phyloP scores from a whole-genome alignment of 1,139 yeast species.

The Suhomyces ambrosiae region DNA sequence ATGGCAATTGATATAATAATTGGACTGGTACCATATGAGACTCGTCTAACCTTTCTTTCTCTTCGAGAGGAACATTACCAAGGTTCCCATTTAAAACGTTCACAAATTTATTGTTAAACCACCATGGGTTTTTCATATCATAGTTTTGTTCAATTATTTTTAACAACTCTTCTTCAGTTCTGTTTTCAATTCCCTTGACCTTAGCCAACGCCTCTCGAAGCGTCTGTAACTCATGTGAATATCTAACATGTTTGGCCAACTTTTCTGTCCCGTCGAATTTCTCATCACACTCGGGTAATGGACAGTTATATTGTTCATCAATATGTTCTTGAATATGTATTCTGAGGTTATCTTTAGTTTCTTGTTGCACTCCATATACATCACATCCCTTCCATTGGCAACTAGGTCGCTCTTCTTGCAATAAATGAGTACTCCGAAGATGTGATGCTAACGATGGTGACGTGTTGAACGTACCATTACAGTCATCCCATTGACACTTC shows the following conservation, averaged over 20 bases:
- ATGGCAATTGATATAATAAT: conserved; percentile 30
- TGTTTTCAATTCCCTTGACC: conserved; percentile 6
- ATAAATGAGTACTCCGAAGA: conserved; percentile 33
- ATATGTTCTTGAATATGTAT: conserved; percentile 69
- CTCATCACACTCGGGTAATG: conserved; percentile 69
- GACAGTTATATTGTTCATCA: conserved; percentile 67
- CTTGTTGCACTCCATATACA: conserved; percentile 55
- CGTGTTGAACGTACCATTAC: conserved; percentile 25
- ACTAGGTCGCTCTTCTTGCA: conserved; percentile 21
- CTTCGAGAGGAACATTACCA: conserved; percentile 15
- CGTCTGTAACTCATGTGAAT: conserved; percentile 57
- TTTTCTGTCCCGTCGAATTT: conserved; percentile 63
- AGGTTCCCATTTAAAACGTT: conserved; percentile 16
- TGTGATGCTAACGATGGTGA: conserved; percentile 32
- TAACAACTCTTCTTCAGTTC: conserved; percentile 28
- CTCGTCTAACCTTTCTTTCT: conserved; percentile 5
- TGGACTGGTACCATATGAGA: conserved; percentile 7
- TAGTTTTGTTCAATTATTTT: conserved; percentile 36
- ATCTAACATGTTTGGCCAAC: conserved; percentile 62
- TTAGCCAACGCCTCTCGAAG: conserved; percentile 26
- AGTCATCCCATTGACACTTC: conserved; percentile 40
- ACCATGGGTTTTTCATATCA: conserved; percentile 45
- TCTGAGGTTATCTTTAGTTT: conserved; percentile 60
- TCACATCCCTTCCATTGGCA: conserved; percentile 69
- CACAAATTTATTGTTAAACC: conserved; percentile 40